Evolutionary conservation across 176 grass and related monocot species (phyloP), one percentile per base, ranked within the genome.

Genomic region (Aegilops bicornis): DNA sequence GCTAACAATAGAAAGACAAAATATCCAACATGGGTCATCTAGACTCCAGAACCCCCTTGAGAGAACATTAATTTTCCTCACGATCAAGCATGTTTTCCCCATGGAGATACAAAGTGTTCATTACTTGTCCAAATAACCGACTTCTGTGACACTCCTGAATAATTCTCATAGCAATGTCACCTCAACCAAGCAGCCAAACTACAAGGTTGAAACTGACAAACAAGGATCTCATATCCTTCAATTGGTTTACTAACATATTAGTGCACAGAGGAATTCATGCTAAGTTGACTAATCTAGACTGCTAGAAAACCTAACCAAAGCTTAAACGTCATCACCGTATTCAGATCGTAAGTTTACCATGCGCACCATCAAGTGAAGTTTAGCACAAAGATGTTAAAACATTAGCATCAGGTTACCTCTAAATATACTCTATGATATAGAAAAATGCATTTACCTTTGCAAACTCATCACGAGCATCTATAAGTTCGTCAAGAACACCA

Each of bases 391-490:
- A 50, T 68, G 22, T 24, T 77, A 77, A 77, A 52, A 66, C 15
- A 83, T 32, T 84, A 56, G 24, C 36, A 76, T 17, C n/a, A 24
- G 17, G 42, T 76, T 64, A 12, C 70, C 39, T 15, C 20, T 20
- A 40, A 59, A 50, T 77, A 77, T 66, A 43, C 1, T 48, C 30
- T 85, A 20, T 15, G 69, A 39, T 81, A 81, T 19, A 22, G 71
- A 25, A 39, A 62, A 43, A 20, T 43, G 25, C 15, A 72, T 64
- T 66, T 91, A 95, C 96, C 93, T 98, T 91, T 88, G 93, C 91
- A 89, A 98, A 84, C 77, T 94, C 89, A 92, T 98, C 88, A 81
- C 93, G 93, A 79, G 86, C 85, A 74, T 64, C 58, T 79, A 95
- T 94, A 95, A 98, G 93, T 50, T 92, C 54, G 29, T 91, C 87